These are phyloP conservation scores for Pythium sp. DNA, from an alignment of 352 stramenopile genomes.

Conservation along the genomic window DNA sequence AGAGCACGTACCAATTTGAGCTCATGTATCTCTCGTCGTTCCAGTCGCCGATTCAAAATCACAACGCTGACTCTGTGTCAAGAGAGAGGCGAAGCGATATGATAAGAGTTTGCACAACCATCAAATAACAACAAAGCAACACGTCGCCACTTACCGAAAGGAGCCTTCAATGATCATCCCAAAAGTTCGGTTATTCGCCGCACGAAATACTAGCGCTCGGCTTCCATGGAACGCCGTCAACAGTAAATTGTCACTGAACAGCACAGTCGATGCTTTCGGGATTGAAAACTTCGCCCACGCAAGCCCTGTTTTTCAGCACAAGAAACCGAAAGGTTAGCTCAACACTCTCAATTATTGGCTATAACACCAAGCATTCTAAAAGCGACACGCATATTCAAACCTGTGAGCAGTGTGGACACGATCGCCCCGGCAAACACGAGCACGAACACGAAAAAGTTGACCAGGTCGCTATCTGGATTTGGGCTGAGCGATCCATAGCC, in stretches of 20 bases:
- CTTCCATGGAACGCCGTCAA: slow-evolving; percentile 47
- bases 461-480: slow-evolving; percentile 36
- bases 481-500: slow-evolving; percentile 48
- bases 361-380: not conserved
- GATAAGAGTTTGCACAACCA: not conserved
- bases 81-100: not conserved
- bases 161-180: slow-evolving; percentile 53
- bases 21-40: slow-evolving; percentile 49
- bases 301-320: slow-evolving; percentile 26
- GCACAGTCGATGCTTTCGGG: slow-evolving; percentile 42
- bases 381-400: slow-evolving; percentile 11
- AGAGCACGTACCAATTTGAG: slow-evolving; percentile 30
- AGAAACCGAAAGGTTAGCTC: not conserved
- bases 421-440: slow-evolving; percentile 39
- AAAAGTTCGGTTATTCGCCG: slow-evolving; percentile 52
- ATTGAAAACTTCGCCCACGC: slow-evolving; percentile 70
- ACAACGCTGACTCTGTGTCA: slow-evolving; percentile 43
- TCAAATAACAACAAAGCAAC: not conserved
- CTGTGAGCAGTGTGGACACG: slow-evolving; percentile 50
- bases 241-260: slow-evolving; percentile 49
- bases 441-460: slow-evolving; percentile 66
- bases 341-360: not conserved
- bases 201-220: slow-evolving; percentile 57
- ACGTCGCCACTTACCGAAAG: slow-evolving; percentile 35
- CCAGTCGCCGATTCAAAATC: slow-evolving; percentile 41